phyloP scores from a whole-genome alignment of 176 grass and related monocot genomes.

The Phragmites australis region DNA sequence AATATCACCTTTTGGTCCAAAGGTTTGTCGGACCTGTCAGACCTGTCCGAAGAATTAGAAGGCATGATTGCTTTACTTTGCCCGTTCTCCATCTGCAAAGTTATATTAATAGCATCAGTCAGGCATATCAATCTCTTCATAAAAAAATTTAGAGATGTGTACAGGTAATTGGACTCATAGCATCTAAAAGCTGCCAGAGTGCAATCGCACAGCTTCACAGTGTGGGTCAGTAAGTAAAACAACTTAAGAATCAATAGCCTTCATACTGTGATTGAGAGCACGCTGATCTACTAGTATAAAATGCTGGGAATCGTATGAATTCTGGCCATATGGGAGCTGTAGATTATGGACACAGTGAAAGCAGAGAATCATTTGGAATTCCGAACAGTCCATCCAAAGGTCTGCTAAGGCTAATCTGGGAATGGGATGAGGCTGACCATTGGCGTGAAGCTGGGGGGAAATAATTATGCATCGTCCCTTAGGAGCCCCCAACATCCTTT shows the following conservation, averaged over 20 bases:
- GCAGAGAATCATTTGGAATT: background rate
- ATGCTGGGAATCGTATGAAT: background rate
- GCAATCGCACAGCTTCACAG: background rate
- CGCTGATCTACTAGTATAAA: background rate
- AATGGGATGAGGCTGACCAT: background rate
- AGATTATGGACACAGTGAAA: background rate
- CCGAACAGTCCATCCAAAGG: background rate
- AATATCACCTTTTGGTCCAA: slow-evolving; percentile 67
- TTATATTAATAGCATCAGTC: background rate
- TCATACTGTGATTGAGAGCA: background rate
- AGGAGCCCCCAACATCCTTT: too few relatives aligned
- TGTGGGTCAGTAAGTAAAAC: background rate
- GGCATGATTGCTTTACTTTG: slow-evolving; percentile 38
- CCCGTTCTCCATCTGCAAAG: slow-evolving; percentile 52
- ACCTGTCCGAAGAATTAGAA: slow-evolving; percentile 71
- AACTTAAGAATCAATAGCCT: background rate
- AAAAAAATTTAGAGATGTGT: background rate
- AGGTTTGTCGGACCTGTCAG: slow-evolving; percentile 63
- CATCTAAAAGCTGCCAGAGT: background rate
- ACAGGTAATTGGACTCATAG: background rate
- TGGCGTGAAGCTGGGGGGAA: background rate
- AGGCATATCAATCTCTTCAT: background rate
- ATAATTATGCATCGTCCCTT: background rate
- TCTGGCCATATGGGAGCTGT: background rate
- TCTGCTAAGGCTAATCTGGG: background rate